Conservation (phyloP, 73 alveolate species). For the Uronychia setigera region DNA sequence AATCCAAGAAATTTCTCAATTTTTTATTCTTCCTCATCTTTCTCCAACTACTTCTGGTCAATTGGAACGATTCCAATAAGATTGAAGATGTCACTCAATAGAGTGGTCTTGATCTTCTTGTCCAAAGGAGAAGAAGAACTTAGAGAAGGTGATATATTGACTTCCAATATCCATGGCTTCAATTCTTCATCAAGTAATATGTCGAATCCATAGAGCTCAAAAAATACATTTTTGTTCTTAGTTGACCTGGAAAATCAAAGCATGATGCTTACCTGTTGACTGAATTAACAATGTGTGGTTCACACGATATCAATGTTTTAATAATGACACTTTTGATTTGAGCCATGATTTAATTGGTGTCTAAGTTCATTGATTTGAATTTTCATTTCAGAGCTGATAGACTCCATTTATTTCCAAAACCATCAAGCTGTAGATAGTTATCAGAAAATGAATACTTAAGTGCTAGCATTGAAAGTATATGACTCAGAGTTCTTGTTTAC, state of each 20-base stretch:
- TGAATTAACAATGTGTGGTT: slow-evolving; percentile 76
- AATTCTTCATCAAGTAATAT: slow-evolving; percentile 86
- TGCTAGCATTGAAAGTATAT: not conserved
- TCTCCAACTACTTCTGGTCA: too few species aligned
- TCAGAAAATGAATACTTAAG: slow-evolving; percentile 47
- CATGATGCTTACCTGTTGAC: too few species aligned
- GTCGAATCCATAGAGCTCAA: slow-evolving; percentile 99
- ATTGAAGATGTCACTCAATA: slow-evolving; percentile 83
- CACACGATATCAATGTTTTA: slow-evolving; percentile 75
- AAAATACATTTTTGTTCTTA: slow-evolving; percentile 75
- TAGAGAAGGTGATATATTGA: slow-evolving; percentile 94
- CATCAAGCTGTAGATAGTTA: slow-evolving; percentile 59
- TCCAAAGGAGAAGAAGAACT: slow-evolving; percentile 87
- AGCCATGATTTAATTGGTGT: slow-evolving; percentile 51
- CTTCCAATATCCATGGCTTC: slow-evolving; percentile 96
- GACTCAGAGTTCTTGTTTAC: slow-evolving; percentile 68
- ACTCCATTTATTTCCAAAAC: slow-evolving; percentile 78
- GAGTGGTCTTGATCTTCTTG: slow-evolving; percentile 81
- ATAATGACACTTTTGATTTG: slow-evolving; percentile 78
- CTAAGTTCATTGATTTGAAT: not conserved
- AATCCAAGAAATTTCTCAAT: too few species aligned
- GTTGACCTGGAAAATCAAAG: too few species aligned
- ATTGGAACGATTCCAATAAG: too few species aligned
- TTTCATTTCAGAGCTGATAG: slow-evolving; percentile 28
- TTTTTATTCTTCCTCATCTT: too few species aligned